A percentile compares a stretch with the other conserved stretches of the same genome.
phyloP scores from a whole-genome alignment of 1,139 yeast species.

The Candida sanyaensis region DNA sequence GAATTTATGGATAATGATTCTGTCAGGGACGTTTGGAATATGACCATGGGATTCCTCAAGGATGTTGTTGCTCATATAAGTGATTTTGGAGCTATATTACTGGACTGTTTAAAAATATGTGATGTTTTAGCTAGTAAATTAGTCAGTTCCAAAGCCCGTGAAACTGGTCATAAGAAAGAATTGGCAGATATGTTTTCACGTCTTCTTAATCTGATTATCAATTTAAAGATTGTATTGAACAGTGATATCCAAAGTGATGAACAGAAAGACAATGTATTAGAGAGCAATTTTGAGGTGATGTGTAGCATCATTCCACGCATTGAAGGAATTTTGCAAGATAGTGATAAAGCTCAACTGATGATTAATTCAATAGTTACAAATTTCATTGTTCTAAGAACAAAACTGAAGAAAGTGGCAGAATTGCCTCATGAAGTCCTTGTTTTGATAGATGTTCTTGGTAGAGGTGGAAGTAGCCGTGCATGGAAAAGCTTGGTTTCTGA shows the following conservation, averaged over 20 bases:
- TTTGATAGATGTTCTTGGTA: constrained; percentile 42
- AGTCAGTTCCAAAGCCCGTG: constrained; percentile 59
- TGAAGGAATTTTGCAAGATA: constrained; percentile 48
- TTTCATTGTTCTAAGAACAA: constrained; percentile 47
- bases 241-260: constrained; percentile 10
- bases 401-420: constrained; percentile 34
- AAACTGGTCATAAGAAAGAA: constrained; percentile 65
- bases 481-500: constrained; percentile 59
- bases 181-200: constrained; percentile 56
- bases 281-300: constrained; percentile 41
- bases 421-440: constrained; percentile 35
- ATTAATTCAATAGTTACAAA: constrained; percentile 47
- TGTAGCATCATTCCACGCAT: constrained; percentile 40
- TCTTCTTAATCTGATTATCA: constrained; percentile 7
- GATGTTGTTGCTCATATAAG: constrained; percentile 53
- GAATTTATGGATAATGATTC: constrained; percentile 72
- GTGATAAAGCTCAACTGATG: constrained; percentile 49
- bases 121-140: constrained; percentile 57
- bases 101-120: constrained; percentile 53
- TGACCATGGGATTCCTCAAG: constrained; percentile 57
- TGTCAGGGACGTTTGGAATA: constrained; percentile 71
- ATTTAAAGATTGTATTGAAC: constrained; percentile 1
- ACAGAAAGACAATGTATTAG: constrained; percentile 24
- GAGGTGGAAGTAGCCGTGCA: constrained; percentile 36
- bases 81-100: constrained; percentile 51